Percentiles rank a stretch among this genome's conserved stretches.
Evolutionary conservation across 2,329 filamentous ascomycete species (phyloP).

Genomic region (Cordyceps tenuipes): DNA sequence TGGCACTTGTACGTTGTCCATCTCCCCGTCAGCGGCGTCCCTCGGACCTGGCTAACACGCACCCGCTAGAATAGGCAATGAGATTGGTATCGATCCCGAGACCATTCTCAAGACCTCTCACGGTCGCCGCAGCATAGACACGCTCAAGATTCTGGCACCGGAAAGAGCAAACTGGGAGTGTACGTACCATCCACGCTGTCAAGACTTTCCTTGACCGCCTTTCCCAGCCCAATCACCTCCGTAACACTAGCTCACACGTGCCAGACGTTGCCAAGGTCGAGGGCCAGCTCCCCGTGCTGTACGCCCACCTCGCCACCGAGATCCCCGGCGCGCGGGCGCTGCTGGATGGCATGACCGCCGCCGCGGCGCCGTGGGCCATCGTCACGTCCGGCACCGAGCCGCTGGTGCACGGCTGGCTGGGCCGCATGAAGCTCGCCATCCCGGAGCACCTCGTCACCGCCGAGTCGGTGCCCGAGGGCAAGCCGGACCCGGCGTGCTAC

Average conservation of each 20-base stretch:
- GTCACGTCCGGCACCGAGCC: conserved; percentile 65
- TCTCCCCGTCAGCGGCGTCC: background rate
- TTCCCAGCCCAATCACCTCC: background rate
- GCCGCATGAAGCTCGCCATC: conserved; percentile 54
- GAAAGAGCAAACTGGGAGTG: conserved; percentile 90
- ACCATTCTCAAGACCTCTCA: conserved; percentile 87
- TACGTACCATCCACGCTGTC: conserved; percentile 38
- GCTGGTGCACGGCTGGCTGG: conserved; percentile 65
- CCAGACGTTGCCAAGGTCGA: conserved; percentile 74
- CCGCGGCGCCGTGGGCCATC: conserved; percentile 71
- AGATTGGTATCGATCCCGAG: conserved; percentile 77
- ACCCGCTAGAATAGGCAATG: conserved; percentile 57
- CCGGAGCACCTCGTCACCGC: conserved; percentile 64
- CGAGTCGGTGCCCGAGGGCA: conserved; percentile 66
- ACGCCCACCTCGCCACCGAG: conserved; percentile 71
- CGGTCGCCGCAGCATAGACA: conserved; percentile 82
- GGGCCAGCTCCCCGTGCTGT: conserved; percentile 64
- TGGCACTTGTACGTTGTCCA: conserved; percentile 54
- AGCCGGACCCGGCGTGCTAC: conserved; percentile 72
- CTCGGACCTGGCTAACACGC: conserved; percentile 7
- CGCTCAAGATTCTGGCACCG: conserved; percentile 68
- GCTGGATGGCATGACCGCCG: conserved; percentile 55
- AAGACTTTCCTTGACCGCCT: background rate
- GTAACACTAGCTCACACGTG: background rate
- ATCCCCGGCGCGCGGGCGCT: conserved; percentile 74